Conservation (phyloP, 441 rosid genomes). For the Arabidopsis hybrid region DNA sequence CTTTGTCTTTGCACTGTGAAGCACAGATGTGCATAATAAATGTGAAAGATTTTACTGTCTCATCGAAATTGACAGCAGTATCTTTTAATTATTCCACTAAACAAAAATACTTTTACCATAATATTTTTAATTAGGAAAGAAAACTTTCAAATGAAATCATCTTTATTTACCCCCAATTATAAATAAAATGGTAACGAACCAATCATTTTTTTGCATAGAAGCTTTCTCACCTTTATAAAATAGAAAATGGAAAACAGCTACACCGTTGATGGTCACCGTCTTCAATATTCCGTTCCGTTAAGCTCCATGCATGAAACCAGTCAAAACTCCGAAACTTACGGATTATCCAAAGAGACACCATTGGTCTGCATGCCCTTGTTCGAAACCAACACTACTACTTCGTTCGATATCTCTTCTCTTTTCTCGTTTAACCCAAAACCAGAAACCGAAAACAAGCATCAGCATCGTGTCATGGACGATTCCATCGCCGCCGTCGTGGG, state of each 20-base stretch:
- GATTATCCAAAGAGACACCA: slow-evolving; percentile 34
- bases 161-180: no score
- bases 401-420: slow-evolving; percentile 33
- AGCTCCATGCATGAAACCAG: slow-evolving; percentile 29
- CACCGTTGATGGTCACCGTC: slow-evolving; percentile 36
- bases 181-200: no score
- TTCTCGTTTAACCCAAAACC: slow-evolving; percentile 12
- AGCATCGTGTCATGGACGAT: slow-evolving; percentile 64
- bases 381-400: slow-evolving; percentile 12
- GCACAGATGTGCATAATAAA: slow-evolving; percentile 34
- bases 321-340: slow-evolving; percentile 5
- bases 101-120: slow-evolving; percentile 25
- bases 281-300: slow-evolving; percentile 46
- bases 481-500: slow-evolving; percentile 86
- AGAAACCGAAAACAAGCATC: slow-evolving; percentile 15
- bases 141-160: no score
- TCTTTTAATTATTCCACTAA: slow-evolving; percentile 42
- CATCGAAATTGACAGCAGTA: slow-evolving; percentile 56
- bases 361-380: slow-evolving; percentile 22
- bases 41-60: slow-evolving; percentile 54
- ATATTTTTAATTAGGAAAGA: background rate
- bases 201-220: no score
- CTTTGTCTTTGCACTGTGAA: background rate
- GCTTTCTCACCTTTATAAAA: background rate
- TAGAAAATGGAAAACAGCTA: slow-evolving; percentile 31